Base-by-base conservation (phyloP, 768 basidiomycete genomes). In the Podaxis sp. region DNA sequence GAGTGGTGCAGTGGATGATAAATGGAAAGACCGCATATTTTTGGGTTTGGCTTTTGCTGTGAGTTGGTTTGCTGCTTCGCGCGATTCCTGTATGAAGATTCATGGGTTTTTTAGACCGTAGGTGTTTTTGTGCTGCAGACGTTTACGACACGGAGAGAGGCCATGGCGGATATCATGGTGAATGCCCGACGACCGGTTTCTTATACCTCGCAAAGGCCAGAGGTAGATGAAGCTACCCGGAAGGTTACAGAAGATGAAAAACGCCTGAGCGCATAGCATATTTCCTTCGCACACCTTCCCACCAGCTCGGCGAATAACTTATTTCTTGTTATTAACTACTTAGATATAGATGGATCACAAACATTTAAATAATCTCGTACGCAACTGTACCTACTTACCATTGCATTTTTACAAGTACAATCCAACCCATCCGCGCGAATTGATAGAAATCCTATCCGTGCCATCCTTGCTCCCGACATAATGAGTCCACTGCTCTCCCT, bases 21-120 rank as follows among this genome's bases (percentile, higher is more conserved):
- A 81, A 33, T 87, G 85, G 85, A 89, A 88, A 70, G 89, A 90
- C 68, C 73, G 80, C 41, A 63, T 86, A 13, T 82, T 91, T 55
- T 51, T 89, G 6, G 79, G 79, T n/a, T 81, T 82, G 7, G 77
- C 86, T 2, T 56, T 85, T 24, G 66, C 83, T 37, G 89, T 89
- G 66, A 64, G 79, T 72, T 22, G 6, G 55, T 64, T 66, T 27
- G 27, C 27, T 27, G 27, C 27, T 27, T 27, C 27, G 27, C 27
- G 27, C 6, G 27, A 27, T 27, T 27, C 4, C 4, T 24, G 1
- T 27, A 27, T 27, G 27, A 27, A 27, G 27, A 27, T 27, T 33
- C 13, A n/a, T 25, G 25, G 12, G 40, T 24, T 12, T 7, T 27
- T 22, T 1, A 40, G 47, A 53, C 47, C 70, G 73, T 71, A 69